Evolutionary conservation across 257 asterid genomes (phyloP), one percentile per base, ranked within the genome.

Genomic region (Solanum dulcamara): DNA sequence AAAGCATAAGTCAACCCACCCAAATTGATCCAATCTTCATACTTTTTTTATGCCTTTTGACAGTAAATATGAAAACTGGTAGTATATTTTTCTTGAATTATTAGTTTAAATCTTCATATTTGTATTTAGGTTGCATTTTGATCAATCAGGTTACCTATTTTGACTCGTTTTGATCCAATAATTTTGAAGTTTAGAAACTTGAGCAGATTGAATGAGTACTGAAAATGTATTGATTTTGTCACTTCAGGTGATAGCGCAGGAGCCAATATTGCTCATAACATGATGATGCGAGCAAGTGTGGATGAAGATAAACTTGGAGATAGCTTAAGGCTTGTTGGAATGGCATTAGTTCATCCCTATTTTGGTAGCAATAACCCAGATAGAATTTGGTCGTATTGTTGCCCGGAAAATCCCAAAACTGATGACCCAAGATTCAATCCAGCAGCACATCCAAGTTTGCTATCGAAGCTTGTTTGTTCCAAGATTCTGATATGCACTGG

Each of bases 201-300:
- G 53, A 20, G 51, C 10, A 38, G 10, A 40, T 20, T 37, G 51
- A 72, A 8, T 7, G 1, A 42, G 60, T 75, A 44, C 38, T 14
- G 22, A 75, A 75, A 24, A 4, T 6, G 26, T 3, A 26, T 26
- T 26, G 5, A 46, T 77, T 77, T 46, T 46, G 83, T 12, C 42
- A 24, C 24, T 0, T 0, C 91, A 17, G 98, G 99, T 12, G 98
- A 96, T 84, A 94, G 99, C 80, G 97, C 97, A 4, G 99, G 99
- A 68, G 97, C 94, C 6, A 96, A 94, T 55, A 85, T 96, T 44
- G 89, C 92, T 0, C 96, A 96, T 70, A 85, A 92, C 90, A 88
- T 90, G 89, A 86, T 88, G 24, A 77, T 89, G 44, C 91, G 90
- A 38, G 89, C 85, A n/a, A 55, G 88, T 7, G 28, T 15, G 1